Evolutionary conservation across 495 filamentous ascomycete species (phyloP).

Genomic region (Hypoxylon fragiforme): DNA sequence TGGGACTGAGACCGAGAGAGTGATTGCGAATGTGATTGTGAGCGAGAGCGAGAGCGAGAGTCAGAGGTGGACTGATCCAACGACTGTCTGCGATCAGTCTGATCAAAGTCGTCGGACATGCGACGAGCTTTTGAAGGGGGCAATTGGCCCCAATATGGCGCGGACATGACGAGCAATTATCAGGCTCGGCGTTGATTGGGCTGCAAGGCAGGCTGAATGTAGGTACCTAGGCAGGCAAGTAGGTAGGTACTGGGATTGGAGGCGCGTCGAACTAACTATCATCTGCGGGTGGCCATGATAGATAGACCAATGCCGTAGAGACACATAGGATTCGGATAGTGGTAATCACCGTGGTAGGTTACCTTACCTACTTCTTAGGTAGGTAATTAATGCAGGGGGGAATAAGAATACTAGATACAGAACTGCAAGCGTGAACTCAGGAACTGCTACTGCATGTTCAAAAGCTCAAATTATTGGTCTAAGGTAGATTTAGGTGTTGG

Average conservation of each 20-base stretch:
- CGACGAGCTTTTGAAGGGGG: constrained; percentile 48
- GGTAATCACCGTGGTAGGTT: constrained; percentile 10
- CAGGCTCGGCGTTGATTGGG: constrained; percentile 31
- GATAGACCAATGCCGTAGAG: constrained; percentile 48
- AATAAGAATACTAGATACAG: constrained; percentile 7
- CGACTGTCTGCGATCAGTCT: constrained; percentile 44
- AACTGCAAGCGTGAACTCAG: constrained; percentile 15
- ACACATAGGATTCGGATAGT: constrained; percentile 48
- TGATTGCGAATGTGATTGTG: constrained; percentile 29
- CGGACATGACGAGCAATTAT: constrained; percentile 28
- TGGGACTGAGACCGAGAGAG: constrained; percentile 27
- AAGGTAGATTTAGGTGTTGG: background rate
- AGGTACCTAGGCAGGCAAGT: background rate
- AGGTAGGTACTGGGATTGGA: constrained; percentile 17
- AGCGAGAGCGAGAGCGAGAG: constrained; percentile 15
- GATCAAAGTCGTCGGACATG: constrained; percentile 45
- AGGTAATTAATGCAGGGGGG: constrained; percentile 33
- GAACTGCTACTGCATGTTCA: constrained; percentile 1
- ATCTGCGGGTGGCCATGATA: constrained; percentile 42
- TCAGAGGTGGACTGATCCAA: constrained; percentile 42
- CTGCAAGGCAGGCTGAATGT: constrained; percentile 33
- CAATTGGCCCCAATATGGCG: constrained; percentile 47
- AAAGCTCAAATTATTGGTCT: constrained; percentile 17
- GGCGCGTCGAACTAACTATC: constrained; percentile 30
- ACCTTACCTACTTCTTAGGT: constrained; percentile 5